phyloP scores from a whole-genome alignment of 257 asterid genomes.

The Voacanga thouarsii region DNA sequence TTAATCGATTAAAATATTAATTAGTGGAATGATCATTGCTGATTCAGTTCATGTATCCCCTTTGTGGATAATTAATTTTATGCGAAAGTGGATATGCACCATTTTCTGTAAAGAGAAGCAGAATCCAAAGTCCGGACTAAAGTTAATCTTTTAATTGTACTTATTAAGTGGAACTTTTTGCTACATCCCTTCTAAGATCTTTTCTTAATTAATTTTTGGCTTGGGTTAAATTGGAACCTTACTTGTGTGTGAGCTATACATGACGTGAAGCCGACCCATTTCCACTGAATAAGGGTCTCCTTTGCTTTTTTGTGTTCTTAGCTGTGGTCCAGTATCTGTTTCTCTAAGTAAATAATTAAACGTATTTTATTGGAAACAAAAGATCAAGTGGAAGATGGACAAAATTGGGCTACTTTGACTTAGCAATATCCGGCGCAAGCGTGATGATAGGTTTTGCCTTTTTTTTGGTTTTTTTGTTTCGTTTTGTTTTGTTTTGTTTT shows the following conservation, averaged over 20 bases:
- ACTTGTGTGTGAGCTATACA: slow-evolving; percentile 27
- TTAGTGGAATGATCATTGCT: slow-evolving; percentile 30
- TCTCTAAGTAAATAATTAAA: slow-evolving; percentile 6
- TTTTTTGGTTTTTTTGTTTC: too few species aligned
- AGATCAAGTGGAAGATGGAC: neutral
- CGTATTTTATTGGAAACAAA: neutral
- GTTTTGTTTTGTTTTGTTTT: too few species aligned
- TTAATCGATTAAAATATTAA: neutral
- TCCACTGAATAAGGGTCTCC: slow-evolving; percentile 46
- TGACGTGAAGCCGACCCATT: slow-evolving; percentile 52
- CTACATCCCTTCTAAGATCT: neutral
- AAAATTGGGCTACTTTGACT: slow-evolving; percentile 23
- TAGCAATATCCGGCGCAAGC: slow-evolving; percentile 14
- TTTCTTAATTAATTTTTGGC: neutral
- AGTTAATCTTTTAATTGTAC: slow-evolving; percentile 30
- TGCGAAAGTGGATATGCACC: slow-evolving; percentile 47
- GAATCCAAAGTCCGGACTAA: slow-evolving; percentile 22
- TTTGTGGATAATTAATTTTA: slow-evolving; percentile 21
- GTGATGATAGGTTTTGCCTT: too few species aligned
- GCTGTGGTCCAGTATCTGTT: slow-evolving; percentile 19
- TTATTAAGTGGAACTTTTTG: slow-evolving; percentile 29
- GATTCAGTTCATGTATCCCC: slow-evolving; percentile 28
- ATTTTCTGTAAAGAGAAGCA: slow-evolving; percentile 43
- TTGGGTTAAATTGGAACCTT: neutral
- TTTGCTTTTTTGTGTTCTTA: slow-evolving; percentile 26